Evolutionary conservation across 1,284 basidiomycete genomes (phyloP), one percentile per base, ranked within the genome.

Genomic region (Heterobasidion irregulare): DNA sequence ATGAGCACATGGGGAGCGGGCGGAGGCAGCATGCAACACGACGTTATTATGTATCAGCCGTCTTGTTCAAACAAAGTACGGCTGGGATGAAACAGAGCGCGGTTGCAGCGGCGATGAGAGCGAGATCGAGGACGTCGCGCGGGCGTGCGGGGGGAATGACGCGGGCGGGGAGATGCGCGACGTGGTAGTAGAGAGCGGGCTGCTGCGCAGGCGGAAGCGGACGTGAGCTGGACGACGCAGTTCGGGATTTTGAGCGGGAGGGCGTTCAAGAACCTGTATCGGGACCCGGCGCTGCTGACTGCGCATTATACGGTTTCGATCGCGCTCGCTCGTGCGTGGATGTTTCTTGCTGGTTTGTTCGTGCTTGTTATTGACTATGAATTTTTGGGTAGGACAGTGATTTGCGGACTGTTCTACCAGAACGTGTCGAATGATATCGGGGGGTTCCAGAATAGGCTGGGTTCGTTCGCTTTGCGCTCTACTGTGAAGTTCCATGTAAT

Each of bases 231-330:
- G 78, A 78, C 78, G 56, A 94, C 89, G 18, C 96, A 99, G 72
- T 97, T 99, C 68, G 81, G 80, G 66, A 94, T 98, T 58, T 70
- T 99, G 62, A 95, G 92, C 64, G 94, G 94, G 26, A 72, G 96
- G 56, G 94, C 95, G n/a, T 99, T 98, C 78, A 98, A 98, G 81
- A 98, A 98, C 67, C 71, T 98, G 57, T 94, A 95, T 68, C 83
- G 96, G 41, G 94, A 99, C 66, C 95, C 96, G 0, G 87, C 94
- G 56, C 72, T 98, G 54, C 80, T 99, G 76, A 79, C 85, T 9
- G 86, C 94, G 4, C 96, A 99, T 72, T 99, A 98, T 71, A 66
- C 85, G 32, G 86, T 92, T 12, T 86, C 94, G 1, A 82, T 98
- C 61, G 77, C 78, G 6, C 79, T 97, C 49, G 96, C 93, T 15